Conservation (phyloP, 1,284 basidiomycete genomes). For the Cutaneotrichosporon arboriforme region DNA sequence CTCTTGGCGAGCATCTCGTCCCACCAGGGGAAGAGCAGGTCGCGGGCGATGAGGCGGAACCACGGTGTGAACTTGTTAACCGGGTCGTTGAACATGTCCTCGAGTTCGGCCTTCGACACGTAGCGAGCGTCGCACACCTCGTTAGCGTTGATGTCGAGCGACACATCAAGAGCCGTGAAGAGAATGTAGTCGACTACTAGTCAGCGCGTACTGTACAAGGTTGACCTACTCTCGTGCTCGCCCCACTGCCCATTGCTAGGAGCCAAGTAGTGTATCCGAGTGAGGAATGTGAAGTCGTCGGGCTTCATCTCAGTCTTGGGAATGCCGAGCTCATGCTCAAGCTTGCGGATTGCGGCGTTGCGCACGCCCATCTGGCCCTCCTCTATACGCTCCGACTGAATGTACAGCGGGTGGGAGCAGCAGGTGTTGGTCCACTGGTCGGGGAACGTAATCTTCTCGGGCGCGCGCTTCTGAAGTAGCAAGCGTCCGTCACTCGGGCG, state of each 20-base stretch:
- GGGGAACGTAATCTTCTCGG: slow-evolving; percentile 99
- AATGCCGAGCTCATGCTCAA: slow-evolving; percentile 96
- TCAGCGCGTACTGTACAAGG: neutral
- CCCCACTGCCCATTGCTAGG: slow-evolving; percentile 92
- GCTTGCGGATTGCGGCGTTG: slow-evolving; percentile 84
- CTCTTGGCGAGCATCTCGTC: slow-evolving; percentile 66
- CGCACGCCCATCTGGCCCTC: slow-evolving; percentile 64
- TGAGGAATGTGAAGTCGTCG: slow-evolving; percentile 89
- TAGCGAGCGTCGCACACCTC: slow-evolving; percentile 90
- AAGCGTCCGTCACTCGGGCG: slow-evolving; percentile 88
- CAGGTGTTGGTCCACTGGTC: slow-evolving; percentile 99
- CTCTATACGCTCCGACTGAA: slow-evolving; percentile 71
- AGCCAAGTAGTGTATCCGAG: slow-evolving; percentile 95
- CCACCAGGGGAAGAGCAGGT: slow-evolving; percentile 99
- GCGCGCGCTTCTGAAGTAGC: slow-evolving; percentile 89
- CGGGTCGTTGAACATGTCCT: slow-evolving; percentile 79
- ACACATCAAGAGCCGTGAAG: slow-evolving; percentile 85
- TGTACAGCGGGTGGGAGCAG: slow-evolving; percentile 85
- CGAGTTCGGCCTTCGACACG: slow-evolving; percentile 82
- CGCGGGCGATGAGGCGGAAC: slow-evolving; percentile 97
- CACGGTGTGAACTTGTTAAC: slow-evolving; percentile 89
- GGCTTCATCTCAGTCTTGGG: slow-evolving; percentile 61
- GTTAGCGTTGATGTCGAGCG: slow-evolving; percentile 77
- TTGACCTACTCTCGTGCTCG: slow-evolving; percentile 84
- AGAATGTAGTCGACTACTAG: slow-evolving; percentile 91